phyloP scores from a whole-genome alignment of 2,329 filamentous ascomycete genomes.

The Fusarium oxysporum region DNA sequence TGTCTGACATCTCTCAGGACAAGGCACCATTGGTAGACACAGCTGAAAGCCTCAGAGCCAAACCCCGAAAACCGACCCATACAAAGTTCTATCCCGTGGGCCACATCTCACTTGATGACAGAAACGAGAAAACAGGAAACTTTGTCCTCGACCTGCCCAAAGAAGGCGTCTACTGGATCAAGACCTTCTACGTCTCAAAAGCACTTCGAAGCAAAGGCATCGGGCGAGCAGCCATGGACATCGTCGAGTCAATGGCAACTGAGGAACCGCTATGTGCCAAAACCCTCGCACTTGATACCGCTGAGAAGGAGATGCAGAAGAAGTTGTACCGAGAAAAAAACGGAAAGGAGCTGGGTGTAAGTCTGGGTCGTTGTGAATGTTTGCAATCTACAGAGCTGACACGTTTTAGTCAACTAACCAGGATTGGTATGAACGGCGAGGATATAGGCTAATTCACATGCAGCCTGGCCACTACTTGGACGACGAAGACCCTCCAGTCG shows the following conservation, averaged over 20 bases:
- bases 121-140: conserved; percentile 17
- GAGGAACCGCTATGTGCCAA: conserved; percentile 41
- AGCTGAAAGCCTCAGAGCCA: conserved; percentile 20
- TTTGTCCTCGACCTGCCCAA: conserved; percentile 36
- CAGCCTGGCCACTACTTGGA: conserved; percentile 13
- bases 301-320: conserved; percentile 39
- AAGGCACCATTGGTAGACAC: conserved; percentile 31
- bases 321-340: background rate
- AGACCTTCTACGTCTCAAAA: conserved; percentile 45
- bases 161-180: conserved; percentile 46
- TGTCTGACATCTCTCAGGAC: conserved; percentile 9
- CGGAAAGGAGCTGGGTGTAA: conserved; percentile 22
- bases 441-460: conserved; percentile 41
- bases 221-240: conserved; percentile 47
- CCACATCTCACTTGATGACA: conserved; percentile 43
- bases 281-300: conserved; percentile 45
- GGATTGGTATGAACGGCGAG: conserved; percentile 47
- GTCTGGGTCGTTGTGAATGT: fast-evolving
- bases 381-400: background rate
- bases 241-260: conserved; percentile 44
- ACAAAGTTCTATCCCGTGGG: conserved; percentile 35
- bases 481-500: background rate
- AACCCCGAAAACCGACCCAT: conserved; percentile 25
- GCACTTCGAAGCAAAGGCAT: conserved; percentile 44
- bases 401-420: conserved; percentile 42